These are phyloP conservation scores for Aspergillus sp. DNA, from an alignment of 2,329 filamentous ascomycete genomes.

Conservation along the genomic window DNA sequence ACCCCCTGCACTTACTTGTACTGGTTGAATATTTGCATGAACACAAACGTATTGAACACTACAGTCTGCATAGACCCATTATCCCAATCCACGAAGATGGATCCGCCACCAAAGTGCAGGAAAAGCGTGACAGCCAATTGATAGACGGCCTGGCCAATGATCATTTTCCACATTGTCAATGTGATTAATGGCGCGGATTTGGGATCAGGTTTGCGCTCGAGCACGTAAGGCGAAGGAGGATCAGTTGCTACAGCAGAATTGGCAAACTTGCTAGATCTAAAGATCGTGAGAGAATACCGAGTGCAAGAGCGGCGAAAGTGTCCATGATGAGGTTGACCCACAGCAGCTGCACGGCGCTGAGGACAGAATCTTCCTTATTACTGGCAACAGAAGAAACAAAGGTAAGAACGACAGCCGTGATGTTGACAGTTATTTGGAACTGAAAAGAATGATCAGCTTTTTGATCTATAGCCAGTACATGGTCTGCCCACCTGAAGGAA, in stretches of 20 bases:
- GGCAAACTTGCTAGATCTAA: neutral
- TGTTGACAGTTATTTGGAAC: conserved; percentile 1
- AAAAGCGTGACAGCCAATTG: neutral
- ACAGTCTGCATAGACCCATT: neutral
- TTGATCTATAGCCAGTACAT: neutral
- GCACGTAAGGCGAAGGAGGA: neutral
- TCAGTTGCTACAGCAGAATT: neutral
- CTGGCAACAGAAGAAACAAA: neutral
- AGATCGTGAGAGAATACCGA: neutral
- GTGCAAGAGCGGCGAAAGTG: neutral
- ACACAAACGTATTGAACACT: neutral
- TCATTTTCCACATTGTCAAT: conserved; percentile 2
- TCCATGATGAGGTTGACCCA: conserved; percentile 3
- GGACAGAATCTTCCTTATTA: neutral
- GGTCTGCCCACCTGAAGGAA: neutral
- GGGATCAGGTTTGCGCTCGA: neutral
- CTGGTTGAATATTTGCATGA: neutral
- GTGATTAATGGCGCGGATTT: neutral
- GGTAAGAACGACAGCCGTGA: neutral
- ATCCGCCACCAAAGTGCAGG: neutral
- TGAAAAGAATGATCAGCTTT: neutral
- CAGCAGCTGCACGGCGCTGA: neutral
- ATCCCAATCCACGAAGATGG: neutral
- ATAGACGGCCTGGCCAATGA: neutral
- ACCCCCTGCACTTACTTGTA: neutral